Conservation (phyloP, 176 grass and related monocot genomes). For the Eragrostis nindensis region DNA sequence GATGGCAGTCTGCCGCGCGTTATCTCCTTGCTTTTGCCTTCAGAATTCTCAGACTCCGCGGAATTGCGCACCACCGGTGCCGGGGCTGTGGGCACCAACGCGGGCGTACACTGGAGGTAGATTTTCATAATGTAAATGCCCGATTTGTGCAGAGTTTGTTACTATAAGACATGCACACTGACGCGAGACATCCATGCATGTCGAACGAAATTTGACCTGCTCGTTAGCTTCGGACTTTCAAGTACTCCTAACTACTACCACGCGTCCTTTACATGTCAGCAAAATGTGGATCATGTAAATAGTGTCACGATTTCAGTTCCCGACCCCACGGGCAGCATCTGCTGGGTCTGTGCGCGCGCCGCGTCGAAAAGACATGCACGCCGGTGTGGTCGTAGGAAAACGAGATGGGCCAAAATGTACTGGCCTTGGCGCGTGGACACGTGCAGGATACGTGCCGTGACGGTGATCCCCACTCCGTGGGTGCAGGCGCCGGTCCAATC, state of each 20-base stretch:
- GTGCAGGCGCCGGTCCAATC: slow-evolving; percentile 26
- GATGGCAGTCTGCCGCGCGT: not conserved
- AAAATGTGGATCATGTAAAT: not conserved
- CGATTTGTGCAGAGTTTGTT: not conserved
- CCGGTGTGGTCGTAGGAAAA: slow-evolving; percentile 1
- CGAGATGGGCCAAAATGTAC: not conserved
- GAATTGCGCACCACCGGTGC: not conserved
- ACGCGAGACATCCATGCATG: not conserved
- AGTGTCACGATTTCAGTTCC: not conserved
- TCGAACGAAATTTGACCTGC: too few species aligned
- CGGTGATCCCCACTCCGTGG: slow-evolving; percentile 1
- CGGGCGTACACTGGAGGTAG: not conserved
- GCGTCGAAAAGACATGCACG: not conserved
- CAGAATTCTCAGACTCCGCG: not conserved
- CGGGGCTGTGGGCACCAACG: not conserved
- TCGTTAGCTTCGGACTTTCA: too few species aligned
- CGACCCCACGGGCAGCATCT: not conserved
- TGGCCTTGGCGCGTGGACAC: slow-evolving; percentile 11
- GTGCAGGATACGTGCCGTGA: slow-evolving; percentile 38
- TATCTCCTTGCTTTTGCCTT: slow-evolving; percentile 10
- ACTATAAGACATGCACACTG: not conserved
- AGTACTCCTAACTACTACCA: too few species aligned
- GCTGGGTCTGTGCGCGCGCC: not conserved
- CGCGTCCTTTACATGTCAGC: not conserved
- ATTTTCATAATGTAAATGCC: too few species aligned